Evolutionary conservation across 805 yeast species (phyloP).

Genomic region (Nematodospora valgi): DNA sequence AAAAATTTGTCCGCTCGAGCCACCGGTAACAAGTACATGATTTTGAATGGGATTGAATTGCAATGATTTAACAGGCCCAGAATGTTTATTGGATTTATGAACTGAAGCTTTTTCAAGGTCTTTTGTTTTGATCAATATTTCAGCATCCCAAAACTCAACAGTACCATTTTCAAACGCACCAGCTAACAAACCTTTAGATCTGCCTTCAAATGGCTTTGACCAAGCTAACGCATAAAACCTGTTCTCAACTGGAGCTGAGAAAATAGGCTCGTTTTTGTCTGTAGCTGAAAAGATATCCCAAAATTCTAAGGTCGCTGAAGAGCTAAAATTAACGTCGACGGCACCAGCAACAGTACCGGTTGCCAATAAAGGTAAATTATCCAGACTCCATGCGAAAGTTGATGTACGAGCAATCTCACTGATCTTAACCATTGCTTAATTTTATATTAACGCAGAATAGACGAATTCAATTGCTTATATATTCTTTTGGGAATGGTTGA

Average conservation of each 20-base stretch:
- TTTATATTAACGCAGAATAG: too few species aligned
- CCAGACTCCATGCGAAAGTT: slow-evolving; percentile 94
- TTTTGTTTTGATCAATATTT: slow-evolving; percentile 40
- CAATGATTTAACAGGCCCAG: slow-evolving; percentile 67
- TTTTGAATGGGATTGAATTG: slow-evolving; percentile 74
- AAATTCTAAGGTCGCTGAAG: slow-evolving; percentile 72
- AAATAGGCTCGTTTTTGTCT: slow-evolving; percentile 27
- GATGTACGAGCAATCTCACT: slow-evolving; percentile 83
- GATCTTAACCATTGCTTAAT: slow-evolving; percentile 64
- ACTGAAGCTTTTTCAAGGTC: slow-evolving; percentile 43
- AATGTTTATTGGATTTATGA: slow-evolving; percentile 54
- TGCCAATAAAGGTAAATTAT: slow-evolving; percentile 69
- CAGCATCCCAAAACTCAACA: slow-evolving; percentile 75
- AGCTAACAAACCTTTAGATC: slow-evolving; percentile 61
- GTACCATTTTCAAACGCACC: slow-evolving; percentile 87
- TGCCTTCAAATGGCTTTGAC: slow-evolving; percentile 55
- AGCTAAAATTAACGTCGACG: slow-evolving; percentile 81
- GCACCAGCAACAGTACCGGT: slow-evolving; percentile 97
- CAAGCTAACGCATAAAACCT: slow-evolving; percentile 78
- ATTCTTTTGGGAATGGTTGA: too few species aligned
- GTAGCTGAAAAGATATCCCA: slow-evolving; percentile 60
- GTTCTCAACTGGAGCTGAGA: slow-evolving; percentile 32
- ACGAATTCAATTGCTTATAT: too few species aligned
- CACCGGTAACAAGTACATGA: slow-evolving; percentile 80
- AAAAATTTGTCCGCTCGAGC: slow-evolving; percentile 81